These are phyloP conservation scores for Macrocystidia cucumis DNA, from an alignment of 1,284 basidiomycete genomes.

Conservation along the genomic window DNA sequence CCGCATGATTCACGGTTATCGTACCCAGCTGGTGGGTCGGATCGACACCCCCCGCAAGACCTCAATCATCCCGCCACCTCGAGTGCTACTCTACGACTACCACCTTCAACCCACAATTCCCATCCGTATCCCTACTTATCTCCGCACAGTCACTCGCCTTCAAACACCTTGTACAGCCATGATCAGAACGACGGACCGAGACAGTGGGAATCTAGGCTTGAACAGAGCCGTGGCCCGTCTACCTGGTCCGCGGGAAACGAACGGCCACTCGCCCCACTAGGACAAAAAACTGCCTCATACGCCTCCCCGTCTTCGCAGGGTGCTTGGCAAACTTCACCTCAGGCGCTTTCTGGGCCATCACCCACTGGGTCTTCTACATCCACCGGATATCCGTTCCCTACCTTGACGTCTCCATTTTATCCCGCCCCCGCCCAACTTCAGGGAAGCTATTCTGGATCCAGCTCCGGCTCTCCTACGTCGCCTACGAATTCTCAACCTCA, in stretches of 20 bases:
- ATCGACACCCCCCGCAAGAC: neutral
- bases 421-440: constrained; percentile 23
- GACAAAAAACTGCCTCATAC: neutral
- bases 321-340: constrained; percentile 1
- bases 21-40: constrained; percentile 8
- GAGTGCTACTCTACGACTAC: neutral
- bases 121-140: constrained; percentile 1
- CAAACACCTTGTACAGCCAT: constrained; percentile 5
- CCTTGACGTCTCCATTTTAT: constrained; percentile 37
- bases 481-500: constrained; percentile 14
- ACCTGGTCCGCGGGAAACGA: neutral
- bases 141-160: constrained; percentile 3
- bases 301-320: neutral
- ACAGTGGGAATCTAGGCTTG: constrained; percentile 9
- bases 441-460: constrained; percentile 9
- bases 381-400: constrained; percentile 19
- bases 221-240: constrained; percentile 3
- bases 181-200: constrained; percentile 5
- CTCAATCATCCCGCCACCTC: neutral
- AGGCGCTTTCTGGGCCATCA: neutral
- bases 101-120: neutral
- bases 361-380: neutral
- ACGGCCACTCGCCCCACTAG: neutral
- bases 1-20: constrained; percentile 17
- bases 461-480: constrained; percentile 10